Percentiles rank a stretch among this genome's conserved stretches.
Conservation (phyloP, 305 asterid species). For the Withania somnifera region DNA sequence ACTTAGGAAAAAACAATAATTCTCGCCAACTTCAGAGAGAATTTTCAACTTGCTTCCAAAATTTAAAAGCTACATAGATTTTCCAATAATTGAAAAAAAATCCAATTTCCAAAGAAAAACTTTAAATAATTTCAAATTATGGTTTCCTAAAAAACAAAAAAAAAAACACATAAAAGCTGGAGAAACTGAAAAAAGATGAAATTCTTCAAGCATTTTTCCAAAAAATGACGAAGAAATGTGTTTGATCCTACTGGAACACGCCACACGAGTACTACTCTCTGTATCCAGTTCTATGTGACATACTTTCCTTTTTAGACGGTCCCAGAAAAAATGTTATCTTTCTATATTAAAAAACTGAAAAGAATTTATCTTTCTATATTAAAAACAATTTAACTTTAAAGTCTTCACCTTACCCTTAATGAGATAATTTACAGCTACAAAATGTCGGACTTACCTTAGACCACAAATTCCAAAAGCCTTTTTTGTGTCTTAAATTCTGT, state of each 20-base stretch:
- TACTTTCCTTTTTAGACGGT: not conserved
- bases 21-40: not conserved
- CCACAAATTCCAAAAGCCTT: not conserved
- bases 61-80: not conserved
- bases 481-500: not conserved
- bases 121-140: not conserved
- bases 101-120: not conserved
- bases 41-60: not conserved
- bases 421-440: not conserved
- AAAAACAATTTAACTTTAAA: not conserved
- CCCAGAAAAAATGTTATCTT: not conserved
- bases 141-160: not conserved
- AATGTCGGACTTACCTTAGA: not conserved
- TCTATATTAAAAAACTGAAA: not conserved
- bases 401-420: not conserved
- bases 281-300: not conserved
- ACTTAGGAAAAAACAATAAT: not conserved
- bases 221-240: not conserved
- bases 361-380: too few relatives aligned
- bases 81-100: not conserved
- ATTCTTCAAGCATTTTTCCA: not conserved
- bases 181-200: not conserved
- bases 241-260: not conserved
- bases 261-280: not conserved
- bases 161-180: not conserved